Percentiles rank a stretch among this genome's conserved stretches.
These are phyloP conservation scores for Phytophthora megakarya DNA, from an alignment of 352 stramenopile species.

Conservation along the genomic window DNA sequence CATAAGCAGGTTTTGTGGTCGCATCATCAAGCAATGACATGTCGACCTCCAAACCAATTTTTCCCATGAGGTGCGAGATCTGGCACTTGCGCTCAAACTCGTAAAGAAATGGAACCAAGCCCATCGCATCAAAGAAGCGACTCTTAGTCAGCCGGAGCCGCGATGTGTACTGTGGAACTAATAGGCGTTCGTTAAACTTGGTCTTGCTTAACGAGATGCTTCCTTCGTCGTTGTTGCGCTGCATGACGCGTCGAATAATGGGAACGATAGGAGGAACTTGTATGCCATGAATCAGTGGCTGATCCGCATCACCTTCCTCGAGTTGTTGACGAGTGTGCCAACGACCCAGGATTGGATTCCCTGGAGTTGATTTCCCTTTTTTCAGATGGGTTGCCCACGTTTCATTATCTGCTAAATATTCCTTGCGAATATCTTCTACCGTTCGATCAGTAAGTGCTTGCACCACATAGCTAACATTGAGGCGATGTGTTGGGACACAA, in stretches of 20 bases:
- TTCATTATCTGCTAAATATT: slow-evolving; percentile 55
- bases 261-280: slow-evolving; percentile 80
- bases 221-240: slow-evolving; percentile 70
- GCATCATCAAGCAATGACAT: slow-evolving; percentile 77
- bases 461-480: slow-evolving; percentile 77
- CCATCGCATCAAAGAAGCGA: slow-evolving; percentile 81
- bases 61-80: slow-evolving; percentile 84
- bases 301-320: slow-evolving; percentile 52
- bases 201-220: slow-evolving; percentile 58
- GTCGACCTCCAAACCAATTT: slow-evolving; percentile 79
- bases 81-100: slow-evolving; percentile 91
- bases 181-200: slow-evolving; percentile 80
- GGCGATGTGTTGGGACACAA: slow-evolving; percentile 67
- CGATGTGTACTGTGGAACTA: slow-evolving; percentile 76
- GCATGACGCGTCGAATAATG: slow-evolving; percentile 83
- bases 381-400: slow-evolving; percentile 61
- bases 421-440: slow-evolving; percentile 49
- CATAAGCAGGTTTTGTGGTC: slow-evolving; percentile 85
- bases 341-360: slow-evolving; percentile 77
- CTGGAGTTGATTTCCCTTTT: slow-evolving; percentile 63
- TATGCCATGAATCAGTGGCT: slow-evolving; percentile 71
- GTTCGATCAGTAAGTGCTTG: slow-evolving; percentile 46
- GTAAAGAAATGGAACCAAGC: slow-evolving; percentile 82
- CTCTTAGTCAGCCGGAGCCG: slow-evolving; percentile 67
- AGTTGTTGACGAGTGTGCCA: slow-evolving; percentile 77